Base-by-base conservation (phyloP, 371 early-diverging fungal genomes). In the Apophysomyces elegans region DNA sequence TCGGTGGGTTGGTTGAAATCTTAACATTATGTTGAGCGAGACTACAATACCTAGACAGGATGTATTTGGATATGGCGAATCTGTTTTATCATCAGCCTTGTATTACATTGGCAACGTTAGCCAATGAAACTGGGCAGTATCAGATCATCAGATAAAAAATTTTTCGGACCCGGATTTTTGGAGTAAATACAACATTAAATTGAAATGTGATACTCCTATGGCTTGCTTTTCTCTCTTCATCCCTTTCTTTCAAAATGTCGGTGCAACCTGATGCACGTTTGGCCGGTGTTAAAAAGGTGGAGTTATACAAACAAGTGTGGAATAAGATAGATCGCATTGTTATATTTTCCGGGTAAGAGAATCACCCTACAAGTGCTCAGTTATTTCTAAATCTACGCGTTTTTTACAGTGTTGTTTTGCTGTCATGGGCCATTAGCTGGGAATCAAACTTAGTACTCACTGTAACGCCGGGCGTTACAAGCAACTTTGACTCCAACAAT, bases 391-490 rank as follows among this genome's bases (percentile, higher is more conserved):
- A n/a, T 21, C 8, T 32, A 50, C 9, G 13, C 46, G 1, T 5
- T 21, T 18, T 4, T 8, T 26, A 4, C 43, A 73, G 73, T 35
- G 61, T 73, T 26, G 26, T 70, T 35, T 57, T 70, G 3, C 44
- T 73, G 6, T 70, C 73, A 6, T 73, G 74, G 74, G 67, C 71
- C 14, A 71, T 59, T 39, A 58, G 44, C 37, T 68, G 68, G 68
- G 68, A 68, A 54, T 46, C 68, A 12, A 65, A 26, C 5, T 59
- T 70, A 45, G 37, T 65, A 5, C 56, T 56, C 13, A 56, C 59
- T 16, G 57, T 59, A 56, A 65, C 13, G 11, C 50, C 59, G 7
- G 63, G 61, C 38, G 57, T 56, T 21, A 46, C 57, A 12, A 63
- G 50, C 16, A 32, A 59, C 2, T 56, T 63, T 26, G 43, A 13